Evolutionary conservation across 2,329 filamentous ascomycete genomes (phyloP).

Genomic region (Aspergillus quadrilineatus): DNA sequence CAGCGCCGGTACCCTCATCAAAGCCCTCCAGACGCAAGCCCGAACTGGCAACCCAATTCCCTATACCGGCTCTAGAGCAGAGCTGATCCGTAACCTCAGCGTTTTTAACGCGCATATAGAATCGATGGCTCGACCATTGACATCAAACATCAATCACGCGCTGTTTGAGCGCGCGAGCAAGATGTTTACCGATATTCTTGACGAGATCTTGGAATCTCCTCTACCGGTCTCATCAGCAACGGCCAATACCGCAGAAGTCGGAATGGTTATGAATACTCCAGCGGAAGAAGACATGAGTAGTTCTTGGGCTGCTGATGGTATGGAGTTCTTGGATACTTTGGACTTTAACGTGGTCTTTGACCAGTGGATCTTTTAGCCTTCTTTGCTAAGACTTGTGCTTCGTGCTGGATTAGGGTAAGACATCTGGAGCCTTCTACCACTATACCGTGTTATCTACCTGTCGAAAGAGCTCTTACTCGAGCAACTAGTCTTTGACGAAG

Average conservation of each 20-base stretch:
- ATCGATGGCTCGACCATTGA: constrained; percentile 32
- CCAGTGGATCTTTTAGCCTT: constrained; percentile 22
- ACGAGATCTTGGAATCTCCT: constrained; percentile 26
- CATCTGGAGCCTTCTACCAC: too few relatives aligned
- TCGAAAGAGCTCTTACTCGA: too few relatives aligned
- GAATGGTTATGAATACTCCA: constrained; percentile 5
- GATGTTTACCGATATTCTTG: constrained; percentile 26
- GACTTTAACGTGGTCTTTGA: constrained; percentile 24
- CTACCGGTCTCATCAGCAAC: background rate
- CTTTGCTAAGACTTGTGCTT: background rate
- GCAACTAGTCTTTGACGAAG: too few relatives aligned
- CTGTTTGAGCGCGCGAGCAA: constrained; percentile 23
- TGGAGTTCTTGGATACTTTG: constrained; percentile 24
- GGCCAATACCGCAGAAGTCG: constrained; percentile 6
- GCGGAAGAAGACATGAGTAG: background rate
- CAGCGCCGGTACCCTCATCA: constrained; percentile 27
- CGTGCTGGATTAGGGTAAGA: background rate
- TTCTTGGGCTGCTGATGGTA: constrained; percentile 14
- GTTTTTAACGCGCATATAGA: constrained; percentile 44
- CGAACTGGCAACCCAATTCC: constrained; percentile 30
- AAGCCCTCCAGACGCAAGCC: constrained; percentile 26
- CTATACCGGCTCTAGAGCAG: constrained; percentile 31
- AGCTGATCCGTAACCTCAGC: constrained; percentile 40
- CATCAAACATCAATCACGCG: constrained; percentile 22
- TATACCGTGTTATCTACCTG: too few relatives aligned